These are phyloP conservation scores for Plectranthus barbatus DNA, from an alignment of 257 asterid species.

Conservation along the genomic window DNA sequence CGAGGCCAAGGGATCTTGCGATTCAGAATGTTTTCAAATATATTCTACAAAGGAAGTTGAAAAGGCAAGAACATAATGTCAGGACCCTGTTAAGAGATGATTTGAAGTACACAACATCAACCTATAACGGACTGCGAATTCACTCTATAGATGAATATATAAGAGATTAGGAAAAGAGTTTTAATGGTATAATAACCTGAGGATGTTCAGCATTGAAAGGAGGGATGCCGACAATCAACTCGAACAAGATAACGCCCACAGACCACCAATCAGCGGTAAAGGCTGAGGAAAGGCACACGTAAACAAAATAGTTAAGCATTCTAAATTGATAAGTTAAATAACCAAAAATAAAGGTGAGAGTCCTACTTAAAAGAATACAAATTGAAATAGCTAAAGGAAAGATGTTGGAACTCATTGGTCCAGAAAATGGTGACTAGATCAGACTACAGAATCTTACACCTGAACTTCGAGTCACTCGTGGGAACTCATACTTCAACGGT, in stretches of 20 bases:
- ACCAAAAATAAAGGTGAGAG: not conserved
- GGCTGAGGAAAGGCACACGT: constrained; percentile 38
- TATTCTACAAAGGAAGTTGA: constrained; percentile 46
- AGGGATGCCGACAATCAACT: constrained; percentile 95
- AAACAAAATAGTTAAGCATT: constrained; percentile 8
- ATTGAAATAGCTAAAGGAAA: not conserved
- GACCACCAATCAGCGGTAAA: constrained; percentile 99
- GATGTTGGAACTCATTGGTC: not conserved
- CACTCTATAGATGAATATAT: not conserved
- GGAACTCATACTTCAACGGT: not conserved
- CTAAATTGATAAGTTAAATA: not conserved
- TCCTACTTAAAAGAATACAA: not conserved
- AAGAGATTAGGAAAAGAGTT: not conserved
- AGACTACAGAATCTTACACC: not conserved
- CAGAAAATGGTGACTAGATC: not conserved
- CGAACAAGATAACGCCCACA: constrained; percentile 91
- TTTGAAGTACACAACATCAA: not conserved
- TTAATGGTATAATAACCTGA: constrained; percentile 52
- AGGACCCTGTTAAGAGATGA: not conserved
- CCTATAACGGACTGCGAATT: not conserved
- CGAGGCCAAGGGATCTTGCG: constrained; percentile 95
- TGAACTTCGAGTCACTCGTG: not conserved
- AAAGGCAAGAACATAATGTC: not conserved
- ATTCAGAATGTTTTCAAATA: constrained; percentile 91
- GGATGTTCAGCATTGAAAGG: constrained; percentile 99